Evolutionary conservation across 495 filamentous ascomycete genomes (phyloP).

Genomic region (Penicillium subrubescens): DNA sequence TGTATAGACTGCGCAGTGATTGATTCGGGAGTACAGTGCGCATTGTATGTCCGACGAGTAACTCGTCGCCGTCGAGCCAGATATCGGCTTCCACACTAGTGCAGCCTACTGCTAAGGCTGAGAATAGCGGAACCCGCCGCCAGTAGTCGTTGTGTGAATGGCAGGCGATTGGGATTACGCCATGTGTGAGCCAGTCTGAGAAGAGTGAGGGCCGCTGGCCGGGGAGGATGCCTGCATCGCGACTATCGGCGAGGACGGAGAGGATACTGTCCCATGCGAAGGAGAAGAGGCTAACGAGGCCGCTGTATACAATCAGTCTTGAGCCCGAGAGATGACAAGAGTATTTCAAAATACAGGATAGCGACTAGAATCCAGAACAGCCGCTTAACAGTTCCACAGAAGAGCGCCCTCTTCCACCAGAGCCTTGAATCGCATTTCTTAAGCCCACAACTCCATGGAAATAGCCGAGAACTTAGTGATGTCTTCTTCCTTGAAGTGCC

Average conservation of each 20-base stretch:
- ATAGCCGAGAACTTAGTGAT: neutral
- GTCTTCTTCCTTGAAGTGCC: neutral
- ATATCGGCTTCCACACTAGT: conserved; percentile 74
- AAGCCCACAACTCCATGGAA: conserved; percentile 15
- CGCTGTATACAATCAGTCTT: conserved; percentile 5
- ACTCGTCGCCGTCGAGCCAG: conserved; percentile 56
- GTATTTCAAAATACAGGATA: conserved; percentile 7
- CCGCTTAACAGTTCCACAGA: conserved; percentile 1
- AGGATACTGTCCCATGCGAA: conserved; percentile 5
- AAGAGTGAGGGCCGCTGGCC: conserved; percentile 11
- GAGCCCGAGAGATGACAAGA: neutral
- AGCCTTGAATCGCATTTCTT: neutral
- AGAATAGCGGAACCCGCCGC: conserved; percentile 53
- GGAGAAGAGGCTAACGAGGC: conserved; percentile 10
- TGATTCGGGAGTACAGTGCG: conserved; percentile 12
- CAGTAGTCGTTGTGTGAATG: conserved; percentile 80
- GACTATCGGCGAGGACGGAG: conserved; percentile 1
- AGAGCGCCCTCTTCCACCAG: neutral
- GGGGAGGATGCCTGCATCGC: conserved; percentile 43
- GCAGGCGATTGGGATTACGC: conserved; percentile 17
- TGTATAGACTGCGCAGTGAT: conserved; percentile 59
- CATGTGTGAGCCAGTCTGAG: conserved; percentile 19
- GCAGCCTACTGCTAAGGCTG: conserved; percentile 54
- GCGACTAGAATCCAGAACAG: conserved; percentile 13
- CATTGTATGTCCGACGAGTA: conserved; percentile 54